A percentile compares a stretch with the other conserved stretches of the same genome.
Evolutionary conservation across 129 eudicot genomes (phyloP).

Genomic region (Flaveria linearis): DNA sequence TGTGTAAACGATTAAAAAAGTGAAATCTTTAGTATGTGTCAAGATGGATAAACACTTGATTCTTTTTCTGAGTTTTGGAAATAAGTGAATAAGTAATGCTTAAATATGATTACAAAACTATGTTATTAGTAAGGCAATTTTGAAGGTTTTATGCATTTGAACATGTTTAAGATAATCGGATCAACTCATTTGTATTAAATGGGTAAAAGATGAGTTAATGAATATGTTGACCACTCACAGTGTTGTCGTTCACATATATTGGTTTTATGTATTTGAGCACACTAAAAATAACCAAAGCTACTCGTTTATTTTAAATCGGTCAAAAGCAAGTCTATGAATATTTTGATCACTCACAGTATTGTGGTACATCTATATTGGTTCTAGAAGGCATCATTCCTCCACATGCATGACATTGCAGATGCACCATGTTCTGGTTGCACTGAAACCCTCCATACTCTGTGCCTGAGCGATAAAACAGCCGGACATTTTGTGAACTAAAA

Average conservation of each 20-base stretch:
- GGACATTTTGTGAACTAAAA: neutral
- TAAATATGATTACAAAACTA: conserved; percentile 4
- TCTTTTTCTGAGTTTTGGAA: too few species aligned
- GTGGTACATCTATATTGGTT: conserved; percentile 52
- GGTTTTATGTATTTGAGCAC: conserved; percentile 20
- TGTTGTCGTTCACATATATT: conserved; percentile 57
- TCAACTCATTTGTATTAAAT: neutral
- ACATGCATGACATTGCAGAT: conserved; percentile 83
- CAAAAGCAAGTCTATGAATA: neutral
- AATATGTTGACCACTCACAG: conserved; percentile 52
- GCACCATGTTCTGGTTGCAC: conserved; percentile 65
- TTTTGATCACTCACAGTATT: conserved; percentile 59
- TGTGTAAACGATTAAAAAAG: too few species aligned
- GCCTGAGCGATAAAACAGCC: conserved; percentile 36
- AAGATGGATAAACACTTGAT: neutral
- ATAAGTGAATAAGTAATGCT: neutral
- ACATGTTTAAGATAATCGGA: neutral
- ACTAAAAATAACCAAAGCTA: neutral
- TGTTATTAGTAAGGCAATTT: neutral
- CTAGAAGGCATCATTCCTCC: conserved; percentile 94
- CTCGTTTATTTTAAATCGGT: neutral
- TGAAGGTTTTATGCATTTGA: neutral
- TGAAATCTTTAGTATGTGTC: neutral
- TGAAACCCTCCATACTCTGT: conserved; percentile 53
- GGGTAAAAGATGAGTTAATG: neutral